Evolutionary conservation across 306 rosid species (phyloP).

Genomic region (Cicer judaicum): DNA sequence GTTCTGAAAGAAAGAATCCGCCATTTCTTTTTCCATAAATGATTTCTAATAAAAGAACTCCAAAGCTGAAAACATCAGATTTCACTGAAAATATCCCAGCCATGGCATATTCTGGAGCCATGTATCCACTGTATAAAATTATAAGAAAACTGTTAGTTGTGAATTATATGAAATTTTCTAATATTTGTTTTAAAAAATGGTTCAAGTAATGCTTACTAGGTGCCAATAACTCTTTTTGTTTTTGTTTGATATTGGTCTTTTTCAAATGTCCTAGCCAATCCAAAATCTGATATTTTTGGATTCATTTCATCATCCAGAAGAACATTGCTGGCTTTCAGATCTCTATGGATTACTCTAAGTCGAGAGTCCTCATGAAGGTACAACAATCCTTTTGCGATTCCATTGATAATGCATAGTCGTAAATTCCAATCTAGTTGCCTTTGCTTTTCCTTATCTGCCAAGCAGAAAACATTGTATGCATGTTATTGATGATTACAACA

Average conservation of each 20-base stretch:
- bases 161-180: not conserved
- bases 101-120: conserved; percentile 59
- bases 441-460: conserved; percentile 42
- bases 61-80: conserved; percentile 52
- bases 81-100: conserved; percentile 45
- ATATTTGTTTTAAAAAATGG: not conserved
- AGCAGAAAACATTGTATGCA: not conserved
- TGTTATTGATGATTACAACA: not conserved
- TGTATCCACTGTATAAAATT: conserved; percentile 49
- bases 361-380: conserved; percentile 62
- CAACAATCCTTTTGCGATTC: conserved; percentile 53
- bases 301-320: conserved; percentile 55
- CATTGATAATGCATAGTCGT: conserved; percentile 46
- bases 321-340: conserved; percentile 56
- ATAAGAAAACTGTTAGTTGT: not conserved
- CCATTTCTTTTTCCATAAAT: conserved; percentile 42
- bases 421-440: conserved; percentile 46
- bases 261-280: conserved; percentile 52
- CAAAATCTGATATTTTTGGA: conserved; percentile 65
- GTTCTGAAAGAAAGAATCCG: conserved; percentile 34
- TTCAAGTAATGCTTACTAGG: conserved; percentile 44
- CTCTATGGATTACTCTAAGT: conserved; percentile 56
- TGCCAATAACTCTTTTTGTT: conserved; percentile 56
- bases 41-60: conserved; percentile 50
- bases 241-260: conserved; percentile 44